Base-by-base conservation (phyloP, 805 yeast species). In the Kregervanrija fluxuum region DNA sequence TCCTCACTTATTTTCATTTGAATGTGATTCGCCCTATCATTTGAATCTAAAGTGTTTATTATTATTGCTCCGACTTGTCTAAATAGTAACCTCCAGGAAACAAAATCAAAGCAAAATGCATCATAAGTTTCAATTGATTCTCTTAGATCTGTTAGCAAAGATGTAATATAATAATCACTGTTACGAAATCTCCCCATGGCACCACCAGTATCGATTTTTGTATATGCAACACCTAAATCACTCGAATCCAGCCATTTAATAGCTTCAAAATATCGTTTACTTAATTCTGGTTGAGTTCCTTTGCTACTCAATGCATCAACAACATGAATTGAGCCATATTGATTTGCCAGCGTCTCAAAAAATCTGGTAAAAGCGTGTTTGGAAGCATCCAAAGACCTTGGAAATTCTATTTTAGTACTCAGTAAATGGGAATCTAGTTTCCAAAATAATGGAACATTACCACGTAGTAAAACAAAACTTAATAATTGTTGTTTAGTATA, bases 401-500 rank as follows among this genome's bases (percentile, higher is more conserved):
- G 73, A 47, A 75, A 71, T 11, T 67, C 65, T 34, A 66, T 65
- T 48, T 69, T 72, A n/a, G 73, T 70, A 9, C 70, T 59, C 9
- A 75, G 47, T 41, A 74, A 61, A 48, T 68, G 69, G 41, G 63
- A 66, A 42, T 73, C 79, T 31, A 73, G 51, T 43, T 75, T 74
- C 80, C 80, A 77, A 51, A 71, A 72, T 15, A 73, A 60, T 3
- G 82, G 82, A 9, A 73, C 76, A 53, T 77, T 77, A 1, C 82
- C 81, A 41, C 77, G 55, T 4, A 75, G 54, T 17, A 74, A 62
- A 6, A 72, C 66, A 46, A 73, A 73, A 5, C 77, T 49, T 56
- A 69, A 38, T 55, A 62, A 30, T 61, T 65, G 5, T 71, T 63
- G 30, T 14, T 43, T 38, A 39, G 72, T 71, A 9, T 42, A 42